Evolutionary conservation across 2,329 filamentous ascomycete genomes (phyloP), one percentile per base, ranked within the genome.

Genomic region (Furcasterigmium furcatum): DNA sequence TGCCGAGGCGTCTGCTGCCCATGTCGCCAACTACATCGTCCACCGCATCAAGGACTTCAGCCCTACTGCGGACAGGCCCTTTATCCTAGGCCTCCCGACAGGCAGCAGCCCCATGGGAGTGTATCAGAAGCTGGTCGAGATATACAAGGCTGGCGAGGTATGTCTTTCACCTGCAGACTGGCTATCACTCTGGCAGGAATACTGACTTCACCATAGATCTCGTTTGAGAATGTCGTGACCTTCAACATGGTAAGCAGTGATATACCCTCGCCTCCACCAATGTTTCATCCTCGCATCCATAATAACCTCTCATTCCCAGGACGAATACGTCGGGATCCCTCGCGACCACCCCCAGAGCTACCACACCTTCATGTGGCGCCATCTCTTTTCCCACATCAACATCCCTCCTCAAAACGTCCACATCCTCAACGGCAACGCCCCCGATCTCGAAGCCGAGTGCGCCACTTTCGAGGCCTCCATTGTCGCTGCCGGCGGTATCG

Each of bases 301-400:
- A n/a, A n/a, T n/a, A n/a, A n/a, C n/a, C n/a, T n/a, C n/a, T n/a
- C n/a, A n/a, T n/a, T n/a, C n/a, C 24, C 54, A 87, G 83, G 89
- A 95, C 68, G 89, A 95, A 70, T 95, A 95, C 59, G 87, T 94
- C 54, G 87, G 86, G 46, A 79, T 95, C 51, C 85, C 88, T 27
- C 82, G 87, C 58, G 87, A 91, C 57, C 88, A 95, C 63, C 84
- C 88, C 12, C 84, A 94, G 64, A 90, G 85, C 58, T 95, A 95
- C 68, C 89, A 95, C 71, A 88, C 84, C 53, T 95, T 94, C 73
- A 94, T 95, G 89, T 95, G 91, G 79, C 88, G 87, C 68, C 79
- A 94, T 70, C 90, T 95, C 75, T 95, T 95, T 74, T 88, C 86
- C 36, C 88, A 82, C 55, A 84, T 94, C 56, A 88, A 95, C 60